Percentiles rank a stretch among this genome's conserved stretches.
Conservation (phyloP, 257 asterid species). For the Voacanga thouarsii region DNA sequence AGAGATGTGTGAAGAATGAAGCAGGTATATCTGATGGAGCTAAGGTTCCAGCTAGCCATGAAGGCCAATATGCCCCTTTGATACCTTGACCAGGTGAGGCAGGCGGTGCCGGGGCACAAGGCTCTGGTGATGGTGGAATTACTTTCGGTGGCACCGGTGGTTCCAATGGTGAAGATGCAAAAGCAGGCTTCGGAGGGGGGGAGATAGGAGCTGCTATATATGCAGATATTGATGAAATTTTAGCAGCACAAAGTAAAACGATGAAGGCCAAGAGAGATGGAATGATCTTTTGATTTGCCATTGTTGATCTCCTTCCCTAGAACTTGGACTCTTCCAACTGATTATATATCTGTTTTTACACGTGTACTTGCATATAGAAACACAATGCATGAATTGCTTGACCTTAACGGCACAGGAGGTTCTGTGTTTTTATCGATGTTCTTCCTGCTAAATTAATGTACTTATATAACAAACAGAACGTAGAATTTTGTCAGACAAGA, state of each 20-base stretch:
- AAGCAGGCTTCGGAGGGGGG: not conserved
- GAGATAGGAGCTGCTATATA: not conserved
- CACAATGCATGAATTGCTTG: not conserved
- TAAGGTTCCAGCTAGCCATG: constrained; percentile 29
- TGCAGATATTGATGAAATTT: constrained; percentile 8
- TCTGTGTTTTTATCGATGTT: not conserved
- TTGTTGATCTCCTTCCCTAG: not conserved
- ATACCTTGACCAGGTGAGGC: constrained; percentile 22
- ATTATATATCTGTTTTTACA: not conserved
- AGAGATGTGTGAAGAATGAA: constrained; percentile 48
- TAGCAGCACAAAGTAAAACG: constrained; percentile 8
- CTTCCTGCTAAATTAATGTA: not conserved
- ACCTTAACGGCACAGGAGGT: not conserved
- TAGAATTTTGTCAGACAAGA: too few relatives aligned
- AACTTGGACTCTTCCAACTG: not conserved
- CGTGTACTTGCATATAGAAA: not conserved
- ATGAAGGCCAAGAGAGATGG: constrained; percentile 23
- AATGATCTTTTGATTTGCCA: constrained; percentile 22
- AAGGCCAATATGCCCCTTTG: constrained; percentile 48
- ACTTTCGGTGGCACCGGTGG: too few relatives aligned
- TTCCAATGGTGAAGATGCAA: too few relatives aligned
- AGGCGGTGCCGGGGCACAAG: not conserved
- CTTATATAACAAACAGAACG: too few relatives aligned
- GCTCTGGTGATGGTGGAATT: constrained; percentile 7
- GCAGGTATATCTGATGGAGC: constrained; percentile 42